Evolutionary conservation across 2,329 filamentous ascomycete genomes (phyloP), one percentile per base, ranked within the genome.

Genomic region (Aschersonia sp.): DNA sequence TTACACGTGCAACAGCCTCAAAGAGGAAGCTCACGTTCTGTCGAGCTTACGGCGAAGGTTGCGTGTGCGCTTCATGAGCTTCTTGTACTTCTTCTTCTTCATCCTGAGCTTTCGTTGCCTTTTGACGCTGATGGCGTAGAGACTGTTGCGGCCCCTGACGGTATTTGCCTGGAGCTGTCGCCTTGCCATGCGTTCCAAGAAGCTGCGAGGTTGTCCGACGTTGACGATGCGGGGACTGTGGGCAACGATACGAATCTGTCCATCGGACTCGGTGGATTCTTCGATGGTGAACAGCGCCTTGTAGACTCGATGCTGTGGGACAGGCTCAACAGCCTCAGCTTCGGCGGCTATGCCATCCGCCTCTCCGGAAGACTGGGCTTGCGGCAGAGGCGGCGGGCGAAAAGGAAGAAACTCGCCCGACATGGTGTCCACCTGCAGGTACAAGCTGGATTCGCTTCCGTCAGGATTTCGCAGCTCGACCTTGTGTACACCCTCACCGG

Each of bases 51-150:
- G 81, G 62, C 90, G 83, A 71, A 88, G 66, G 63, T 87, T 90
- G 64, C 90, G 80, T 60, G 90, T 95, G 67, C 81, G 78, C 74
- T 84, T 86, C 85, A 95, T 88, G 56, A 97, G 73, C 79, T 98
- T 98, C 88, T 95, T 97, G 69, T 95, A 95, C 81, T 98, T 98
- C 78, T 97, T 90, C 79, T 97, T 98, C 85, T 98, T 98, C 89
- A 98, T 98, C 79, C 88, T 95, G 61, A 95, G 71, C 71, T 92
- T 94, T 62, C 88, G 76, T 68, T 94, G 87, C 65, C 92, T 77
- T 74, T 83, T 88, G 56, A 95, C 90, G 61, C 87, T 94, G 62
- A 98, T 87, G 53, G 87, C 78, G 51, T 82, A 69, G 83, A 95
- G 89, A 56, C 69, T 66, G 49, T 64, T 65, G 54, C 68, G 68